Evolutionary conservation across 495 filamentous ascomycete species (phyloP), one percentile per base, ranked within the genome.

Genomic region (Podospora australis): DNA sequence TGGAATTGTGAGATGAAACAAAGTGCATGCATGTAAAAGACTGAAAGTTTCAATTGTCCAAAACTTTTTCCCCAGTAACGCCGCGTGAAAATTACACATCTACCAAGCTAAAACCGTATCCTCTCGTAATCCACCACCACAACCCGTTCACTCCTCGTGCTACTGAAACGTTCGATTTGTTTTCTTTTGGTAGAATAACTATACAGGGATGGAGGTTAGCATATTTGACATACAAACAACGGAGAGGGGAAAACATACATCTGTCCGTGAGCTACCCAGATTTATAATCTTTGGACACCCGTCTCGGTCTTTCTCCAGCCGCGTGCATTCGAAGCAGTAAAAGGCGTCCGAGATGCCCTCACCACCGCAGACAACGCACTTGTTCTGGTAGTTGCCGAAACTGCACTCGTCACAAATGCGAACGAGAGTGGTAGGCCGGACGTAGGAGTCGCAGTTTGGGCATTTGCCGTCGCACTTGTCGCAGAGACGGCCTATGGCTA

Each of bases 391-490:
- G 73, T 99, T 99, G 59, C 92, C 92, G 67, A 99, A 99, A 60
- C 85, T 86, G 75, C 92, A 99, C 70, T 99, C 92, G 70, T 99
- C 92, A 75, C 92, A 99, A 71, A 99, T 97, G 53, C 91, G 85
- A 44, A 95, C 91, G 25, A 96, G 83, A 5, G 94, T 99, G 6
- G 94, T 97, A 1, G 92, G 92, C 4, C 92, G 89, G 50, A 99
- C 92, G 78, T 99, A 99, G 53, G 86, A 91, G 67, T 99, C 92
- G 79, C 92, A 99, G 52, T 97, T 89, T 35, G 92, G 92, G 56
- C 92, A 99, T 78, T 97, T 99, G 71, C 92, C 92, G 72, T 99
- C 92, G 74, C 92, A 99, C 71, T 99, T 99, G 76, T 99, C 92
- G 78, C 92, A 99, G 63, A 99, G 86, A 21, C 92, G 90, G 63